Base-by-base conservation (phyloP, 2,329 filamentous ascomycete species). In the Arachnomyces sp. region DNA sequence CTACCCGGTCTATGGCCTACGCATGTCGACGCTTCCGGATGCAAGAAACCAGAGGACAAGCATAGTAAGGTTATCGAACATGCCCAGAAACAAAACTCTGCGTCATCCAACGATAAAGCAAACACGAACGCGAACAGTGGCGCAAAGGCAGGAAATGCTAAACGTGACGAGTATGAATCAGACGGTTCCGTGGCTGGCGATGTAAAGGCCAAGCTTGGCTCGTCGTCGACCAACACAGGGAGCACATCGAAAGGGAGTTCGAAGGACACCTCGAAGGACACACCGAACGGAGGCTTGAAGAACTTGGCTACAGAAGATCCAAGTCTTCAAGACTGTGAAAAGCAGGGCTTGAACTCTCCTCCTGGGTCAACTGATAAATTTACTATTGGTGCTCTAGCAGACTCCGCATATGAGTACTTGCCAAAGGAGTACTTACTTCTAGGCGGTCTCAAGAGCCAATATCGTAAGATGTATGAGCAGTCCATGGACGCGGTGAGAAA, bases 1-100 rank as follows among this genome's bases (percentile, higher is more conserved):
- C 66, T 94, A 6, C 78, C 82, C 2, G 88, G 89, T 2, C 74
- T 94, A 53, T 94, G 90, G 68, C 87, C 89, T 0, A 74, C 84
- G 48, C 69, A 68, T 30, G 64, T 95, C 9, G 86, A 94, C 62
- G 80, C 82, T 7, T 84, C 81, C 17, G 88, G 88, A 4, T 94
- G 88, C 59, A 81, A 84, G 33, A 63, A 60, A 40, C 44, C 56
- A 29, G 43, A 46, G 6, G 31, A 47, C 8, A 44, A 43, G 32
- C 4, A 28, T 15, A 35, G 18, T 11, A 9, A 54, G 11, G 43
- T 58, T 29, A 48, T 45, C 15, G 46, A 63, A 35, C 39, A 42
- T 16, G 60, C 61, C 36, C 45, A 47, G 41, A 51, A 56, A 38
- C 40, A 50, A 7, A 52, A 57, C 25, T 35, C 48, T 13, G 31